These are phyloP conservation scores for Candida arabinofermentans DNA, from an alignment of 805 yeast genomes.

Conservation along the genomic window DNA sequence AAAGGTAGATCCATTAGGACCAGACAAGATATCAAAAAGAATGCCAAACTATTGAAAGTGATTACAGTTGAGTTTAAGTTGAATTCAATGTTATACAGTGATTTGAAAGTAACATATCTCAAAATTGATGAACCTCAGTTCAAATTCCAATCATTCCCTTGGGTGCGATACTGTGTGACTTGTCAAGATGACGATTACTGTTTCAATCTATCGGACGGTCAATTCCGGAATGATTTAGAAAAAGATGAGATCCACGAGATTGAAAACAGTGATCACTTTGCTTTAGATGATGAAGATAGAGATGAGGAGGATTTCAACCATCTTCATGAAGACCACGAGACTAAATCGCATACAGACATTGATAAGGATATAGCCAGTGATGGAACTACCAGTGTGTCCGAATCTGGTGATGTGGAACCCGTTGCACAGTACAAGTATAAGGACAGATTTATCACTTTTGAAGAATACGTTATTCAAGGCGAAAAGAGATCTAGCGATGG, in stretches of 20 bases:
- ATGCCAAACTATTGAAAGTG: not conserved
- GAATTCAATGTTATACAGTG: constrained; percentile 62
- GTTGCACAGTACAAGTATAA: constrained; percentile 6
- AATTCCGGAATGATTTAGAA: constrained; percentile 15
- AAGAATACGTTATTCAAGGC: constrained; percentile 24
- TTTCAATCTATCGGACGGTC: constrained; percentile 24
- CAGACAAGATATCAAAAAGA: constrained; percentile 4
- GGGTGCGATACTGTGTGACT: constrained; percentile 61
- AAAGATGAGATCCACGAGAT: constrained; percentile 1
- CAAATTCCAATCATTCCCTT: constrained; percentile 62
- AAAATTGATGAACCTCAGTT: constrained; percentile 61
- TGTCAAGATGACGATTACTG: constrained; percentile 30
- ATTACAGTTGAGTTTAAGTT: constrained; percentile 45
- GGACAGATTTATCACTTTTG: constrained; percentile 17
- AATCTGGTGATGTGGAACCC: not conserved
- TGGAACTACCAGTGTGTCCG: not conserved
- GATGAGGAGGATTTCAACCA: not conserved
- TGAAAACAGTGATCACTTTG: not conserved
- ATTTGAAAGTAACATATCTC: constrained; percentile 60
- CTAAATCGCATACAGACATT: not conserved
- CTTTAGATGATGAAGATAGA: not conserved
- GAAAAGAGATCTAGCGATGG: constrained; percentile 2
- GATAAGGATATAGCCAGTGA: not conserved
- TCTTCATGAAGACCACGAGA: constrained; percentile 2
- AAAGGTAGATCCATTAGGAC: not conserved